These are phyloP conservation scores for Geosmithia flava DNA, from an alignment of 2,329 filamentous ascomycete genomes.

Conservation along the genomic window DNA sequence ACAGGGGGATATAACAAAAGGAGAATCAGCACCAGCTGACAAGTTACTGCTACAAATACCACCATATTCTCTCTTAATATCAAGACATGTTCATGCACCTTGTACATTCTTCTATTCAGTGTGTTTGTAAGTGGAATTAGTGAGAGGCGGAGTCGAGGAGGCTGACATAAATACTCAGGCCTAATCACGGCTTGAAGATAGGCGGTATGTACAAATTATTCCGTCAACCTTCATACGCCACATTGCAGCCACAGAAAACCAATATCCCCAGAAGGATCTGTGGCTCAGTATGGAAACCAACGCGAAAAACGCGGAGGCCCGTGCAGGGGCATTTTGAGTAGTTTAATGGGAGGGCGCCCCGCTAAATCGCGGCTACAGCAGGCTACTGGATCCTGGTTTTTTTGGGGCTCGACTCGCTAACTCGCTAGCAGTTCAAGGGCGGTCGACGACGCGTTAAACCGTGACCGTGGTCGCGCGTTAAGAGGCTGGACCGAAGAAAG, in stretches of 20 bases:
- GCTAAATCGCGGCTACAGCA: not conserved
- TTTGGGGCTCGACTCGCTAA: too few relatives aligned
- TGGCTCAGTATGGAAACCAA: not conserved
- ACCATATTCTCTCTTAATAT: too few relatives aligned
- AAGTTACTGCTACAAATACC: too few relatives aligned
- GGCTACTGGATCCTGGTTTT: too few relatives aligned
- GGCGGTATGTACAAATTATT: not conserved
- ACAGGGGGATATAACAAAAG: too few relatives aligned
- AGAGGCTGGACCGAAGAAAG: not conserved
- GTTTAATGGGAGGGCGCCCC: not conserved
- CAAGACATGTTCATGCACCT: too few relatives aligned
- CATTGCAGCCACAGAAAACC: not conserved
- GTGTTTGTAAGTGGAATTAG: too few relatives aligned
- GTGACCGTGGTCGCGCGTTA: not conserved
- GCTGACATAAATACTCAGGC: too few relatives aligned
- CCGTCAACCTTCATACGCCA: not conserved
- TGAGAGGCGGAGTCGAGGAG: too few relatives aligned
- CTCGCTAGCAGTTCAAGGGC: not conserved
- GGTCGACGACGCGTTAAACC: not conserved
- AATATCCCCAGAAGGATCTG: not conserved
- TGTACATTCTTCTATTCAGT: too few relatives aligned
- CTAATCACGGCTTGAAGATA: too few relatives aligned
- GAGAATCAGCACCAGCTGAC: too few relatives aligned
- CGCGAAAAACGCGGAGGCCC: not conserved
- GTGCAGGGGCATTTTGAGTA: not conserved